Percentiles rank a stretch among this genome's conserved stretches.
Evolutionary conservation across 495 filamentous ascomycete species (phyloP).

Genomic region (Mycothermus thermophilus): DNA sequence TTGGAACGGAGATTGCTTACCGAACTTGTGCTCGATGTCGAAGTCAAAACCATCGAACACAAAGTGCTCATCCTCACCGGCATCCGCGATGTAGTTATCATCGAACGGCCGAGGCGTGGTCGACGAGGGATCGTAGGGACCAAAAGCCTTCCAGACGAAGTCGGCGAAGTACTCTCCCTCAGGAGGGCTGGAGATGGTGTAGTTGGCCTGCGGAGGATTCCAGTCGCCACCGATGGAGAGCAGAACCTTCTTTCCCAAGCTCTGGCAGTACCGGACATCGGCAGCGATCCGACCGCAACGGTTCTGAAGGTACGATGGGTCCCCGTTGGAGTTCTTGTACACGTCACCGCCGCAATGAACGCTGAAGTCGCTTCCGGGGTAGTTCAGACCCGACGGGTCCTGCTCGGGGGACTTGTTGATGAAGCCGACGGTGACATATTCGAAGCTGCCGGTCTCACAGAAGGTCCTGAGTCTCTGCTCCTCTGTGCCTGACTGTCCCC

Average conservation of each 20-base stretch:
- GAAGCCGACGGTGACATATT: slow-evolving; percentile 30
- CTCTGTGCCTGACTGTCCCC: slow-evolving; percentile 19
- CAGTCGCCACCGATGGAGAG: slow-evolving; percentile 45
- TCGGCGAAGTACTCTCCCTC: slow-evolving; percentile 44
- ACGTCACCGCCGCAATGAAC: slow-evolving; percentile 21
- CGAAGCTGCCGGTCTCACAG: slow-evolving; percentile 23
- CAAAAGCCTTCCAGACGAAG: slow-evolving; percentile 54
- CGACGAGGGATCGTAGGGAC: slow-evolving; percentile 29
- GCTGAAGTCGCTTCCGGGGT: slow-evolving; percentile 31
- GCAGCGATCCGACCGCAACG: slow-evolving; percentile 27
- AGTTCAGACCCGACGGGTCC: slow-evolving; percentile 17
- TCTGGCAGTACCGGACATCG: slow-evolving; percentile 51
- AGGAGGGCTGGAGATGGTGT: slow-evolving; percentile 33
- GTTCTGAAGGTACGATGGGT: slow-evolving; percentile 24
- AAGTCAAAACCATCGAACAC: slow-evolving; percentile 57
- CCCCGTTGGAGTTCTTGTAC: slow-evolving; percentile 18
- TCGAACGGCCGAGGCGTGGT: slow-evolving; percentile 49
- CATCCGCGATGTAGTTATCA: slow-evolving; percentile 27
- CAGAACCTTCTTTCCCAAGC: slow-evolving; percentile 48
- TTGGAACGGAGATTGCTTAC: slow-evolving; percentile 11
- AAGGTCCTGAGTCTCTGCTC: slow-evolving; percentile 14
- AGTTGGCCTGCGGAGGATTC: slow-evolving; percentile 15
- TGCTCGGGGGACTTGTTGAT: slow-evolving; percentile 28
- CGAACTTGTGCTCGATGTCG: slow-evolving; percentile 40
- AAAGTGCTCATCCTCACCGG: slow-evolving; percentile 9